Evolutionary conservation across 2,329 filamentous ascomycete genomes (phyloP), one percentile per base, ranked within the genome.

Genomic region (Xylariaceae sp.): DNA sequence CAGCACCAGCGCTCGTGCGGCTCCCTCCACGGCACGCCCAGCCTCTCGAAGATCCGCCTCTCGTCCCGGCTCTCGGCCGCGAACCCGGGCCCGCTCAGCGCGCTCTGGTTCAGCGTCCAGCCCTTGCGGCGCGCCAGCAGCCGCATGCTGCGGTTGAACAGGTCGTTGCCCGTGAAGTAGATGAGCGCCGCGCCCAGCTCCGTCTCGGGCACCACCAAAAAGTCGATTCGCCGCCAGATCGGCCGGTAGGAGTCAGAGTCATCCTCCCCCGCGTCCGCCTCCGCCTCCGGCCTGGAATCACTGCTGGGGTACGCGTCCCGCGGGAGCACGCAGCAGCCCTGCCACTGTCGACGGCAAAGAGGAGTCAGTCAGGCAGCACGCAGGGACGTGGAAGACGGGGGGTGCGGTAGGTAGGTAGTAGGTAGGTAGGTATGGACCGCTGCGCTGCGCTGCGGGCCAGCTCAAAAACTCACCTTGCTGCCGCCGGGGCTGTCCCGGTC

Each of bases 161-260:
- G 82, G 53, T 94, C 89, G 46, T 95, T 92, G 1, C 90, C 90
- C 0, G 90, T 95, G 52, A 95, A 96, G 53, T 95, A 95, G n/a
- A 95, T 72, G 40, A 95, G 56, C 0, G 89, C 88, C 0, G 85
- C 89, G 1, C 90, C 90, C 32, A 87, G 69, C 57, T 94, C 80
- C 2, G 73, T 66, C 45, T 79, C 78, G 0, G 89, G 88, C 1
- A 94, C 89, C 4, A 93, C 71, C 2, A 95, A 64, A 14, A 95
- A 72, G 53, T 95, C 89, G 40, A 95, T 81, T 2, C 88, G 75
- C 7, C 88, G 72, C 88, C 87, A 94, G 1, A 73, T 55, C 0
- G 64, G 64, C 4, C 51, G 52, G 32, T 60, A 56, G n/a, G 46
- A 39, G 12, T 21, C 33, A n/a, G n/a, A n/a, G n/a, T n/a, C n/a